phyloP scores from a whole-genome alignment of 495 filamentous ascomycete species.

The Polyplosphaeria fusca region DNA sequence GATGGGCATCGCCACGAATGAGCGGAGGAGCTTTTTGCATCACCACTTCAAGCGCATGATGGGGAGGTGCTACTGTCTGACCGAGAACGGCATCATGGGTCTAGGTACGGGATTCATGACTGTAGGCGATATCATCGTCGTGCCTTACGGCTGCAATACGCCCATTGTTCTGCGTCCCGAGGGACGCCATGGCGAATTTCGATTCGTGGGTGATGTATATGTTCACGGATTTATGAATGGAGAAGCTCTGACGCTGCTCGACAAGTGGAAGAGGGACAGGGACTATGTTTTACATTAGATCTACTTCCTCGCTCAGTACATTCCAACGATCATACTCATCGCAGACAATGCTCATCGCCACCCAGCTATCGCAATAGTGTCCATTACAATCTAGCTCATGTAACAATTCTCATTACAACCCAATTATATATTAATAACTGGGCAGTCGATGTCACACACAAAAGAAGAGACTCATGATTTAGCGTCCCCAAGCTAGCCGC shows the following conservation, averaged over 20 bases:
- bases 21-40: conserved; percentile 5
- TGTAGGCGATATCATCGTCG: conserved; percentile 32
- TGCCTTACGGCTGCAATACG: conserved; percentile 38
- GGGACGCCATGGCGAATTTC: conserved; percentile 23
- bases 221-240: conserved; percentile 37
- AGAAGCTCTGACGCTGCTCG: conserved; percentile 23
- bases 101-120: conserved; percentile 33
- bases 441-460: no score
- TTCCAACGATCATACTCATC: no score
- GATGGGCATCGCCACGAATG: background rate
- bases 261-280: conserved; percentile 2
- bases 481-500: no score
- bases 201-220: conserved; percentile 37
- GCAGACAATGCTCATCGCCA: no score
- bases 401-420: no score
- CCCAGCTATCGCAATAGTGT: no score
- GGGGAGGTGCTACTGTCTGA: conserved; percentile 19
- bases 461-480: no score
- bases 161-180: conserved; percentile 33
- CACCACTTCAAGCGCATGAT: conserved; percentile 13
- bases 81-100: conserved; percentile 20
- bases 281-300: background rate
- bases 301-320: no score
- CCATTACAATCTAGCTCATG: no score
- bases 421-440: no score